Conservation (phyloP, 495 filamentous ascomycete genomes). For the Xylaria nigripes region DNA sequence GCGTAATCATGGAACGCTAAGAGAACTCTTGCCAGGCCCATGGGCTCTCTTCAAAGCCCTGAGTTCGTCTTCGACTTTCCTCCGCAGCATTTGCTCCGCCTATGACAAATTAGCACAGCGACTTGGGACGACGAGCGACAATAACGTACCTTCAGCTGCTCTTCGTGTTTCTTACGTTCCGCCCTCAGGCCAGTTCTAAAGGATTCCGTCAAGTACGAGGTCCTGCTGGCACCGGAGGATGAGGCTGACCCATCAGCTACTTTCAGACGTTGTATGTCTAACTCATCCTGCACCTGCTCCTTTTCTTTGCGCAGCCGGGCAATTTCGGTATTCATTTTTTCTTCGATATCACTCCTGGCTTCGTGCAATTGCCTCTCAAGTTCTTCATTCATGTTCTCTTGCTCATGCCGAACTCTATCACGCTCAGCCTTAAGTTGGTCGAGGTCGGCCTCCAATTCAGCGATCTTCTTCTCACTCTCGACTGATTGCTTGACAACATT, state of each 20-base stretch:
- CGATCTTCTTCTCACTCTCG: slow-evolving; percentile 75
- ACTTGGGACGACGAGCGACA: background rate
- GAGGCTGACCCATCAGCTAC: slow-evolving; percentile 13
- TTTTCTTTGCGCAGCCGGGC: slow-evolving; percentile 25
- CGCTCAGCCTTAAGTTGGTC: slow-evolving; percentile 30
- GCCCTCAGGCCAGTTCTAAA: slow-evolving; percentile 34
- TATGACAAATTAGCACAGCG: slow-evolving; percentile 18
- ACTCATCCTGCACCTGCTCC: slow-evolving; percentile 33
- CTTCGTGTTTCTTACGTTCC: slow-evolving; percentile 45
- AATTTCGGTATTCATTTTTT: slow-evolving; percentile 30
- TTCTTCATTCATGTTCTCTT: slow-evolving; percentile 23
- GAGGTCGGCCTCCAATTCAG: slow-evolving; percentile 59
- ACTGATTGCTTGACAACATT: slow-evolving; percentile 78
- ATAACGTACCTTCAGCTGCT: slow-evolving; percentile 39
- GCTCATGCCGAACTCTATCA: slow-evolving; percentile 30
- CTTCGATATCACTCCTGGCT: slow-evolving; percentile 19
- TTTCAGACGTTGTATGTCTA: slow-evolving; percentile 38
- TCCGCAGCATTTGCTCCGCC: slow-evolving; percentile 40
- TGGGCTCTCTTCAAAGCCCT: slow-evolving; percentile 28
- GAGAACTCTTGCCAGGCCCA: slow-evolving; percentile 32
- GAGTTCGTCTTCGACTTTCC: slow-evolving; percentile 41
- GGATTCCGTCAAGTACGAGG: slow-evolving; percentile 27
- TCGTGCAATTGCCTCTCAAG: slow-evolving; percentile 24
- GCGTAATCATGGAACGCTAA: slow-evolving; percentile 17
- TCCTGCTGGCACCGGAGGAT: slow-evolving; percentile 19